A percentile compares a stretch with the other conserved stretches of the same genome.
Conservation (phyloP, 23 red algal species). For the Pyropia haitanensis region DNA sequence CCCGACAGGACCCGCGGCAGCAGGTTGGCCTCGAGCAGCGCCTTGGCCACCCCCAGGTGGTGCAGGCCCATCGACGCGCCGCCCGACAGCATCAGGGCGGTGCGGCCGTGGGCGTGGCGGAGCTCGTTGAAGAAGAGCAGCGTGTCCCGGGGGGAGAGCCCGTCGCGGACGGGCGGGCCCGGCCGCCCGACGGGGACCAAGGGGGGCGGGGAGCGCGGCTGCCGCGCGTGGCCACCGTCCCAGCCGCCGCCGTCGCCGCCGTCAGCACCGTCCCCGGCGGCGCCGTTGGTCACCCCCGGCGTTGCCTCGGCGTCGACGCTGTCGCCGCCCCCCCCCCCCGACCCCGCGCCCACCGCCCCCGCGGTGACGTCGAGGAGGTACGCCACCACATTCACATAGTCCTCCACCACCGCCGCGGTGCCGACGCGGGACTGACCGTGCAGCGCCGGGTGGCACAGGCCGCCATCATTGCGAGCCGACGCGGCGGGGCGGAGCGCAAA, state of each 20-base stretch:
- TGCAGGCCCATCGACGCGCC: constrained; percentile 80
- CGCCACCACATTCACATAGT: constrained; percentile 86
- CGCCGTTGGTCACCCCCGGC: too few species aligned
- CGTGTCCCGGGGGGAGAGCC: constrained; percentile 30
- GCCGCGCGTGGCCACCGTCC: too few species aligned
- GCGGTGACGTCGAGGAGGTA: constrained; percentile 34
- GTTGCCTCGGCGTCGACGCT: too few species aligned
- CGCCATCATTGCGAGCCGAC: constrained; percentile 62
- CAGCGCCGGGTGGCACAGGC: constrained; percentile 78
- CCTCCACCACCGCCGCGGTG: constrained; percentile 70
- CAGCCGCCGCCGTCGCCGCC: too few species aligned
- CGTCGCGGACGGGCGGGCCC: not conserved
- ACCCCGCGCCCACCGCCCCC: too few species aligned
- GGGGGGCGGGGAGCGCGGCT: not conserved
- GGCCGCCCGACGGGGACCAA: not conserved
- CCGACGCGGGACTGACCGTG: constrained; percentile 66
- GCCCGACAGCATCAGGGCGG: constrained; percentile 90
- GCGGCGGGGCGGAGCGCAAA: constrained; percentile 53
- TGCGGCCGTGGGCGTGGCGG: constrained; percentile 89
- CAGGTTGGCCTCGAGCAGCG: constrained; percentile 57
- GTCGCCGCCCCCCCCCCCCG: too few species aligned
- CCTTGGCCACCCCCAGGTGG: constrained; percentile 88
- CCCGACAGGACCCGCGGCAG: constrained; percentile 87
- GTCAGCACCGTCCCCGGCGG: too few species aligned
- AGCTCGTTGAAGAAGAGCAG: constrained; percentile 85